Evolutionary conservation across 148 eudicot genomes (phyloP), one percentile per base, ranked within the genome.

Genomic region (Hydrangea macrophylla): DNA sequence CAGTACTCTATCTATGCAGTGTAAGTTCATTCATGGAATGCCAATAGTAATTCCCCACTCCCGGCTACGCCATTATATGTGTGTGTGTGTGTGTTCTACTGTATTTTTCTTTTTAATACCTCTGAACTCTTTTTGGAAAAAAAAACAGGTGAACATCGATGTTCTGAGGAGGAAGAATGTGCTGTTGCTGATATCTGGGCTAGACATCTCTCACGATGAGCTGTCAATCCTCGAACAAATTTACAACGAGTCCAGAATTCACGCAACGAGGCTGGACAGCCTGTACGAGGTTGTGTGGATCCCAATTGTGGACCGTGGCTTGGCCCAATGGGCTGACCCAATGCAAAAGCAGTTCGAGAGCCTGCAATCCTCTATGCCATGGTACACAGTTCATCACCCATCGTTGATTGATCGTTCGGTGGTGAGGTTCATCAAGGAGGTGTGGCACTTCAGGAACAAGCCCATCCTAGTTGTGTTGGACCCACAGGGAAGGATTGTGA

Each of bases 401-500:
- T 48, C 53, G 0, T n/a, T 48, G 22, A 18, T 48, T 7, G 53
- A 48, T 10, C 15, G 6, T 88, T 83, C 84, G 53, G 53, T 48
- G 1, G n/a, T 48, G 7, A 48, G 53, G 53, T 48, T 48, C 53
- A 48, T 48, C 22, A 48, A n/a, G 75, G 73, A 75, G 20, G 73
- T 66, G 39, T 85, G 93, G 93, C 83, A 81, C 74, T 88, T 79
- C 68, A 64, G 70, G 60, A 73, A 78, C 44, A 81, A 75, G 69
- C 86, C 90, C 11, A 80, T 85, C 36, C 82, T 88, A 7, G 93
- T 85, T 7, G 93, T 85, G 32, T 26, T 85, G 35, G 89, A 86
- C 78, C 81, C 86, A 17, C 83, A 76, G 27, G 93, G 93, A 9
- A 80, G 55, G 62, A 83, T 83, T 56, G 65, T 85, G 58, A 83